phyloP scores from a whole-genome alignment of 768 basidiomycete species.

The Austroboletus festivus region DNA sequence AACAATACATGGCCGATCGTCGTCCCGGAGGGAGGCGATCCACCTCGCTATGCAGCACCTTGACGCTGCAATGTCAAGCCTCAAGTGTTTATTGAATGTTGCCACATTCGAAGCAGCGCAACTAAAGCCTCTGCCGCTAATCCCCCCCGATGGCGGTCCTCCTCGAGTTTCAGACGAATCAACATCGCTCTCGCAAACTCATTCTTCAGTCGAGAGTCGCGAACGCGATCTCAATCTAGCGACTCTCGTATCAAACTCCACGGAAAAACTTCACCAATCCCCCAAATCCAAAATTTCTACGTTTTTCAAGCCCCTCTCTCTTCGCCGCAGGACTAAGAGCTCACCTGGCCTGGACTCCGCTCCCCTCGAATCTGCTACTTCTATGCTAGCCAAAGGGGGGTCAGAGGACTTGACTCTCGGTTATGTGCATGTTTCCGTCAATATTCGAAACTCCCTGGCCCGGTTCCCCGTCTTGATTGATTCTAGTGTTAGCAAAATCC shows the following conservation, averaged over 20 bases:
- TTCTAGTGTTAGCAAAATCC: slow-evolving; percentile 28
- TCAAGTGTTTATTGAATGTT: slow-evolving; percentile 31
- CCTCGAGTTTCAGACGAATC: slow-evolving; percentile 1
- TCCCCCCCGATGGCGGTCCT: slow-evolving; percentile 12
- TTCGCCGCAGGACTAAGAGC: slow-evolving; percentile 7
- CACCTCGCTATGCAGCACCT: slow-evolving; percentile 24
- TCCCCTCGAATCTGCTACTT: slow-evolving; percentile 10
- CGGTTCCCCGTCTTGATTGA: slow-evolving; percentile 27
- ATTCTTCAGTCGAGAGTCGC: slow-evolving; percentile 5
- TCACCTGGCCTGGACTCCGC: slow-evolving; percentile 4
- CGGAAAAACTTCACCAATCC: neutral
- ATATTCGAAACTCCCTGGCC: slow-evolving; percentile 27
- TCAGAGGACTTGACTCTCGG: slow-evolving; percentile 10
- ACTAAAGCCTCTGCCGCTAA: slow-evolving; percentile 24
- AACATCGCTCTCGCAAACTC: neutral
- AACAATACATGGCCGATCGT: neutral
- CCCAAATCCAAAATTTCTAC: slow-evolving; percentile 13
- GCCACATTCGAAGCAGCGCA: slow-evolving; percentile 30
- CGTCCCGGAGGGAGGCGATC: slow-evolving; percentile 11
- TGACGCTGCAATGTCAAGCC: slow-evolving; percentile 30
- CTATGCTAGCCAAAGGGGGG: slow-evolving; percentile 20
- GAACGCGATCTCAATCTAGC: neutral
- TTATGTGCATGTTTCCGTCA: slow-evolving; percentile 25
- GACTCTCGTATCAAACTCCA: slow-evolving; percentile 1
- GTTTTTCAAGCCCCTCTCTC: slow-evolving; percentile 15